Evolutionary conservation across 257 asterid genomes (phyloP), one percentile per base, ranked within the genome.

Genomic region (Scutellaria barbata): DNA sequence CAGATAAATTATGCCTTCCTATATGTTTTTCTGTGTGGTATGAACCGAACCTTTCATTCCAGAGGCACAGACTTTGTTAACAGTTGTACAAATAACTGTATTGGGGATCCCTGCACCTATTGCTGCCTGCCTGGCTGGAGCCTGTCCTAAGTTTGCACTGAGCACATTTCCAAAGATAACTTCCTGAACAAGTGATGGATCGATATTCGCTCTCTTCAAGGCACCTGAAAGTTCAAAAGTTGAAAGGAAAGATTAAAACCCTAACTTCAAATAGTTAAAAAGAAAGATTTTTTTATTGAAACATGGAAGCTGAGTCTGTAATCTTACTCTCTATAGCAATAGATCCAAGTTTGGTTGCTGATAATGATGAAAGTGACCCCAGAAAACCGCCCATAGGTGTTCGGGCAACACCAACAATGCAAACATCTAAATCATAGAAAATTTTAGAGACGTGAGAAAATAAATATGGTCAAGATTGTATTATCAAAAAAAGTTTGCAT

Each of bases 51-150:
- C 99, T 92, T 95, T 95, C 97, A 95, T 87, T 74, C 97, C 98
- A 42, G 99, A 95, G 53, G 99, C 99, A 82, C 99, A 95, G 51
- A 95, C 99, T 88, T 95, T 95, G 87, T 95, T 95, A 64, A 95
- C 77, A 33, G 99, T 82, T 0, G 99, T 95, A 78, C 98, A 95
- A 78, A 90, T 63, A 47, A 95, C 98, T 18, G 95, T 74, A 80
- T 87, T 85, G 6, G 97, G 92, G 63, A 95, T 87, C 69, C 99
- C 98, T 30, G 99, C 98, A 81, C 96, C 98, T 63, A 95, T 68
- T n/a, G 99, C 96, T 4, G 99, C 98, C 76, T 95, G 99, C 75
- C 99, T 87, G 14, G 99, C 99, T 42, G 99, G 98, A 81, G 98
- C 99, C 82, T 95, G 99, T 58, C 99, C 99, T 81, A 95, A 79